A percentile compares a stretch with the other conserved stretches of the same genome.
Conservation (phyloP, 768 basidiomycete genomes). For the Lactarius hatsudake region DNA sequence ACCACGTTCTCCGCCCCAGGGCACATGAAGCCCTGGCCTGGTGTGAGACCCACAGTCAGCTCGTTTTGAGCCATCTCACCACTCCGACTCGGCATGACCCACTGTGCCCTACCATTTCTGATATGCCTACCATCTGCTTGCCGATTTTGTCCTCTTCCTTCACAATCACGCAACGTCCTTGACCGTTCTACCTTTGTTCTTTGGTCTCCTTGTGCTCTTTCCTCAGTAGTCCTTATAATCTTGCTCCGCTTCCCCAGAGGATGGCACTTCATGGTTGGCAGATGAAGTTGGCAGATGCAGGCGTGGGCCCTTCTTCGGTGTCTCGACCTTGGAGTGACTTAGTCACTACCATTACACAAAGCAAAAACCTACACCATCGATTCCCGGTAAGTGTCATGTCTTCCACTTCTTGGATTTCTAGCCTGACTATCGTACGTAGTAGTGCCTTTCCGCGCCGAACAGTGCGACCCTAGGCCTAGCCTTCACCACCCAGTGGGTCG, state of each 20-base stretch:
- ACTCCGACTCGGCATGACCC: conserved; percentile 5
- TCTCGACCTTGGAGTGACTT: not conserved
- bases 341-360: not conserved
- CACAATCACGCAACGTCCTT: conserved; percentile 1
- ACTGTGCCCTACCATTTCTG: not conserved
- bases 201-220: not conserved
- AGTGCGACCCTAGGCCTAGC: not conserved
- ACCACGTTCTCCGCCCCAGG: conserved; percentile 11
- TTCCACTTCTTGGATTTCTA: not conserved
- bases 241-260: not conserved
- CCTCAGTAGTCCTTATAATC: not conserved
- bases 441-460: not conserved
- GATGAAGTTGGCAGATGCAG: not conserved
- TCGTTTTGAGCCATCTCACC: conserved; percentile 13
- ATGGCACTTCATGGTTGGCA: conserved; percentile 13
- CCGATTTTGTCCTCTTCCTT: conserved; percentile 3
- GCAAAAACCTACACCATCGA: not conserved
- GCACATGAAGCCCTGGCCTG: conserved; percentile 19
- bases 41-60: conserved; percentile 13
- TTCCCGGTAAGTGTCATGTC: conserved; percentile 1
- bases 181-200: not conserved
- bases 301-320: not conserved
- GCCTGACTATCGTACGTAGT: not conserved
- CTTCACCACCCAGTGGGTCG: not conserved
- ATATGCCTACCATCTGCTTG: conserved; percentile 3